Base-by-base conservation (phyloP, 2,329 filamentous ascomycete species). In the Trichophyton rubrum region DNA sequence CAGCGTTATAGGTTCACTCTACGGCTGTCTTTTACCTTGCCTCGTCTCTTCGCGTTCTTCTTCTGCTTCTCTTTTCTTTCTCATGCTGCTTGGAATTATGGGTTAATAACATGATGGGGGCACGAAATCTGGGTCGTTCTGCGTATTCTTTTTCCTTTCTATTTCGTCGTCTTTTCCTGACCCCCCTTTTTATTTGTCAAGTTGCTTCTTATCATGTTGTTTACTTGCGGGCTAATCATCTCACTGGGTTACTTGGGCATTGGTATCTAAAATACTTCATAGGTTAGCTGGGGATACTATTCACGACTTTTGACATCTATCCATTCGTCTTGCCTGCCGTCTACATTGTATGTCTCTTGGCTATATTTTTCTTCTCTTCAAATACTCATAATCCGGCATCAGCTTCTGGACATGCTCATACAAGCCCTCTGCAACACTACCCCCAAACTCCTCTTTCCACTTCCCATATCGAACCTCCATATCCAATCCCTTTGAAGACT, bases 341-440 rank as follows among this genome's bases (percentile, higher is more conserved):
- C 22, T 27, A 27, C n/a, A 27, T 24, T 9, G 11, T 11, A 51
- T 51, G 22, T 13, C 43, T 20, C 43, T 30, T 30, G 27, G 27
- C 27, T 30, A 30, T 47, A 22, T 22, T 22, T 20, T 45, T 20
- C 17, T 59, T 3, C 62, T 67, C 61, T 66, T 69, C 49, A 76
- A 59, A 61, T 70, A 75, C 61, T 73, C 69, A 64, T 75, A 76
- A 59, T 75, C 72, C 24, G 67, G 66, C 73, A 75, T 73, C 69
- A 38, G 67, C 66, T 22, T 61, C 8, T 15, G 33, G 11, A 72
- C 69, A 17, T 62, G 60, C 38, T 64, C 64, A 60, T 69, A 66
- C 43, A 73, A 40, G 13, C 63, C 24, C 15, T 51, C 38, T 11
- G 65, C 68, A 11, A 60, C 56, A 49, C 67, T 64, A 35, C 68